Evolutionary conservation across 1,284 basidiomycete genomes (phyloP), one percentile per base, ranked within the genome.

Genomic region (Coniferiporia weirii): DNA sequence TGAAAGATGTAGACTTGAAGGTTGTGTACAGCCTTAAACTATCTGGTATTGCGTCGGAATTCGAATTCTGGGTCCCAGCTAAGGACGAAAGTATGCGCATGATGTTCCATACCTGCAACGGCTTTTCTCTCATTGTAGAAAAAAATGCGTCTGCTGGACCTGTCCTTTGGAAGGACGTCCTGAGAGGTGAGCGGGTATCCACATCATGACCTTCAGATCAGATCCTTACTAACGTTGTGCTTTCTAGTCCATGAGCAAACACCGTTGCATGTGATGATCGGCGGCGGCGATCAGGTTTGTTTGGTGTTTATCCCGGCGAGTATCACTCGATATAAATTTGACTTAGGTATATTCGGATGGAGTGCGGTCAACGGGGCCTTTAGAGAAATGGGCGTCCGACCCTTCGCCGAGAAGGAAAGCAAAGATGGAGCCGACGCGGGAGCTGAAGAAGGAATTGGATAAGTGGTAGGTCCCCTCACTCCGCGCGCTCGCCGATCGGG

Each of bases 231-330:
- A 50, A 17, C 9, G 10, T 51, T 35, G 20, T 15, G 45, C 10
- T 22, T 13, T 10, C 7, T 48, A 66, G 64, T 57, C 7, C 64
- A 64, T 40, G 52, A 52, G 10, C 52, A 63, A 22, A 36, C 53
- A 12, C 78, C 80, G 3, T 78, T 78, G 67, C 81, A 82, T 66
- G 73, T 75, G 15, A 64, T 74, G 66, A 68, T 75, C n/a, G 74
- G 74, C n/a, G 74, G 74, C 19, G 69, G 69, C n/a, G 69, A 70
- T 50, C 70, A 69, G 63, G 60, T 61, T 35, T 13, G 55, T n/a
- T 27, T 40, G 15, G 15, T 40, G 12, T 20, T 47, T 9, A 20
- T 19, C n/a, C 17, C 17, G n/a, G n/a, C n/a, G 27, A 43, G 12
- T 19, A 47, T 17, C 9, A 4, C 8, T 19, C 12, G 12, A 17